Conservation (phyloP, 176 grass and related monocot species). For the Musa troglodytarum region DNA sequence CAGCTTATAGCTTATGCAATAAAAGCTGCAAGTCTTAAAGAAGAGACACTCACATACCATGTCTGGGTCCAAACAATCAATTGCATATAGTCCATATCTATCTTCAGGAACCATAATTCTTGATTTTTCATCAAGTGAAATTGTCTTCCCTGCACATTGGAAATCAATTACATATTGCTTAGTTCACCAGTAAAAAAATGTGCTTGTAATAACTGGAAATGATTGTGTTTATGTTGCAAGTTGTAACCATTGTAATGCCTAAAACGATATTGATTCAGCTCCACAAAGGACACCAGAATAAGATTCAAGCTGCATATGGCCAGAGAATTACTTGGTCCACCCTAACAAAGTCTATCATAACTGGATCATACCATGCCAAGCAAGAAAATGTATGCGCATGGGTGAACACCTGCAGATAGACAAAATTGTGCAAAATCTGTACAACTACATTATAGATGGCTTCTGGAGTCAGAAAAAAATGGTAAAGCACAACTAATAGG, state of each 20-base stretch:
- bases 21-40: conserved; percentile 6
- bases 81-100: conserved; percentile 82
- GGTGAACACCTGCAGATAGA: too few relatives aligned
- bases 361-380: too few relatives aligned
- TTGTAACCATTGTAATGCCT: not conserved
- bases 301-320: too few relatives aligned
- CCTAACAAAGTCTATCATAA: too few relatives aligned
- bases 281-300: not conserved
- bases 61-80: conserved; percentile 78
- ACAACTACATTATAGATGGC: too few relatives aligned
- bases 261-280: not conserved
- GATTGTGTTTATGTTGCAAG: not conserved
- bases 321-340: too few relatives aligned
- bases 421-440: too few relatives aligned
- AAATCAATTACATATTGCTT: not conserved
- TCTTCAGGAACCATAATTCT: conserved; percentile 71
- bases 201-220: not conserved
- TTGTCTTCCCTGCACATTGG: conserved; percentile 55
- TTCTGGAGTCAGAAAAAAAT: too few relatives aligned
- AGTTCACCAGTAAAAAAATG: not conserved
- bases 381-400: too few relatives aligned
- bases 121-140: conserved; percentile 71
- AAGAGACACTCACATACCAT: conserved; percentile 43
- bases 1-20: not conserved
- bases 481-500: too few relatives aligned